These are phyloP conservation scores for Globisporangium canariense DNA, from an alignment of 352 stramenopile genomes.

Conservation along the genomic window DNA sequence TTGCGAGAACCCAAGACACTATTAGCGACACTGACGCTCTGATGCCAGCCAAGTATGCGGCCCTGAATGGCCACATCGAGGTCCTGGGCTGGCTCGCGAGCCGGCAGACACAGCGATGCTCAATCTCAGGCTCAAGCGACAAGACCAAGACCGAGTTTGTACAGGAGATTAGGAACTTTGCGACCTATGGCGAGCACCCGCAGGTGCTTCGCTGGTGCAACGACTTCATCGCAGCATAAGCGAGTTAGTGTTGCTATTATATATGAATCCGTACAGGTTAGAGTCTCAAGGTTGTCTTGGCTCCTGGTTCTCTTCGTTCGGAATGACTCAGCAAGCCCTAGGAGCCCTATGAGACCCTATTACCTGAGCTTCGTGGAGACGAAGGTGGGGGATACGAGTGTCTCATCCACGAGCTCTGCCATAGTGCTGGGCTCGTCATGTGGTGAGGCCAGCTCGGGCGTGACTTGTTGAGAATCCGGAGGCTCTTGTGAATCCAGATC, in stretches of 20 bases:
- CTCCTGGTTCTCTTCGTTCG: neutral
- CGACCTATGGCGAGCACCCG: neutral
- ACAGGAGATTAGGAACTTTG: neutral
- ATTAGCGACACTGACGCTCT: neutral
- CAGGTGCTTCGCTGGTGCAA: slow-evolving; percentile 1
- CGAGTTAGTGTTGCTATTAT: neutral
- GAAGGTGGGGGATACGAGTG: neutral
- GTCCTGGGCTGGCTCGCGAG: neutral
- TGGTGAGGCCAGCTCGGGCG: neutral
- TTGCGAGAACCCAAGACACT: neutral
- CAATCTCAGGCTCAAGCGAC: neutral
- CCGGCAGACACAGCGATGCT: neutral
- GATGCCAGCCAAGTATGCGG: neutral
- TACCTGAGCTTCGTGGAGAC: neutral
- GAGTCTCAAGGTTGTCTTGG: neutral
- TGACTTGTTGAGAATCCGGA: neutral
- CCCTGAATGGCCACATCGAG: neutral
- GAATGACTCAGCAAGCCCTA: neutral
- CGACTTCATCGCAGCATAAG: neutral
- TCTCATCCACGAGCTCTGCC: neutral
- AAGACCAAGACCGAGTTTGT: neutral
- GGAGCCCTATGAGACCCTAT: neutral
- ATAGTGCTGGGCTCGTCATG: neutral
- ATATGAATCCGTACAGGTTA: neutral
- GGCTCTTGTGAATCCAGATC: neutral